phyloP scores from a whole-genome alignment of 192 early-diverging fungal genomes.

The Linnemannia hyalina region DNA sequence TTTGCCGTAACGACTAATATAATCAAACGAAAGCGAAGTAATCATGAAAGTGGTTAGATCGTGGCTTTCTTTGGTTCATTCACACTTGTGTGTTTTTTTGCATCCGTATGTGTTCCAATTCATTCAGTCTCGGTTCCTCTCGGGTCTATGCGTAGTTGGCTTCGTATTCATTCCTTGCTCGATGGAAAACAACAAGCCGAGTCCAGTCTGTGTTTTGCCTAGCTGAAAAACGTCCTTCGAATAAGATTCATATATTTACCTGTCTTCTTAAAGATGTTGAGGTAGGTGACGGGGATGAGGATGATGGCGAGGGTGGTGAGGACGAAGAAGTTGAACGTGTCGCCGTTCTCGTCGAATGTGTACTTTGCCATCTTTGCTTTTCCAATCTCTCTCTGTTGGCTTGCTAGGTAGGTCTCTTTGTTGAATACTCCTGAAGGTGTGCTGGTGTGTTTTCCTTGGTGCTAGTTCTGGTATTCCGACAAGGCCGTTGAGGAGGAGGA shows the following conservation, averaged over 20 bases:
- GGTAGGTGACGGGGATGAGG: constrained; percentile 82
- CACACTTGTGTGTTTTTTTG: neutral
- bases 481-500: neutral
- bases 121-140: neutral
- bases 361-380: constrained; percentile 69
- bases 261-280: constrained; percentile 58
- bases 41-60: neutral
- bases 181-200: neutral
- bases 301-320: constrained; percentile 86
- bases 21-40: neutral
- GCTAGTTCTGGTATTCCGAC: neutral
- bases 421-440: neutral
- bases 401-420: neutral
- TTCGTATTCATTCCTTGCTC: neutral
- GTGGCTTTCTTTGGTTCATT: neutral
- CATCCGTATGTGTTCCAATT: neutral
- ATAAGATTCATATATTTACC: constrained; percentile 22
- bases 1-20: constrained; percentile 24
- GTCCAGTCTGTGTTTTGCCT: neutral
- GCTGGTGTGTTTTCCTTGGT: neutral
- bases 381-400: neutral
- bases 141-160: neutral
- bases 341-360: constrained; percentile 94
- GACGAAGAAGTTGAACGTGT: constrained; percentile 95
- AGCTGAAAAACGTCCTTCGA: too few relatives aligned